Percentiles rank a stretch among this genome's conserved stretches.
phyloP scores from a whole-genome alignment of 2,329 filamentous ascomycete genomes.

The Phaeosphaeriaceae sp. region DNA sequence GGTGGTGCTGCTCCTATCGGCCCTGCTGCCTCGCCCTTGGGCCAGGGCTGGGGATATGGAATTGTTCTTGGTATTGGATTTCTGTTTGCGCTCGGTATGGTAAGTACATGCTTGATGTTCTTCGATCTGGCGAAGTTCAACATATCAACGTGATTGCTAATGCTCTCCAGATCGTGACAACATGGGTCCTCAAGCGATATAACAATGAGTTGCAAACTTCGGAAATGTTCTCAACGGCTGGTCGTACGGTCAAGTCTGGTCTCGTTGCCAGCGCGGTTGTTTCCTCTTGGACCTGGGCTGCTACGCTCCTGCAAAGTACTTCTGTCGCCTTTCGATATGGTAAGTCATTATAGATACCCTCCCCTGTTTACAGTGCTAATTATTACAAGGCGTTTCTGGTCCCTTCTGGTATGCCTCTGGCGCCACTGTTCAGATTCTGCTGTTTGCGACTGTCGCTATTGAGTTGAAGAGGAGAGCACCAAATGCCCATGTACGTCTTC shows the following conservation, averaged over 20 bases:
- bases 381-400: conserved; percentile 31
- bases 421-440: conserved; percentile 41
- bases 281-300: conserved; percentile 40
- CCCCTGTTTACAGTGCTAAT: too few species aligned
- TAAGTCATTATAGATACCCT: conserved; percentile 9
- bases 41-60: conserved; percentile 43
- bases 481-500: conserved; percentile 33
- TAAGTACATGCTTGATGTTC: conserved; percentile 3
- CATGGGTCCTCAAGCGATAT: conserved; percentile 39
- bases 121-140: too few species aligned
- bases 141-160: not conserved
- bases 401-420: conserved; percentile 44
- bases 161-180: conserved; percentile 28
- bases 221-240: conserved; percentile 40
- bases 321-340: conserved; percentile 45
- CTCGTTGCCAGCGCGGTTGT: conserved; percentile 40
- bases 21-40: conserved; percentile 32
- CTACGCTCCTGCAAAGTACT: conserved; percentile 37
- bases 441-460: conserved; percentile 40
- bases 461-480: conserved; percentile 44
- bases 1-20: conserved; percentile 33
- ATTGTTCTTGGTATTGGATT: conserved; percentile 42
- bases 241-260: conserved; percentile 41
- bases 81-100: conserved; percentile 39
- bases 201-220: conserved; percentile 41